Conservation (phyloP, 441 rosid species). For the Pelargonium citronellum region DNA sequence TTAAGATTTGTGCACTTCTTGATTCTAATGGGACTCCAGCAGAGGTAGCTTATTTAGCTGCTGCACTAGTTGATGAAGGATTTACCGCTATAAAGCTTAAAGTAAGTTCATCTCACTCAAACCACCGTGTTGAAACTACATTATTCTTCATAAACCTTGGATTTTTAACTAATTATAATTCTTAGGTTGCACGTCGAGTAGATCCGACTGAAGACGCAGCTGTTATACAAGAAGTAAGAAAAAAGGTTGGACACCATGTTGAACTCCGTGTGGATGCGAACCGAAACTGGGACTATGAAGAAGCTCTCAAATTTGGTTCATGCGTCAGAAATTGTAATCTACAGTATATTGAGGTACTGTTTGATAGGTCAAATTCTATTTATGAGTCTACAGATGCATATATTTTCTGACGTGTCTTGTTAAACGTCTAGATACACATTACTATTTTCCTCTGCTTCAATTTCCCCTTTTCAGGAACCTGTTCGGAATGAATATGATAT, state of each 20-base stretch:
- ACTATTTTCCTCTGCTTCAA: neutral
- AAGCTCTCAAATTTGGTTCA: constrained; percentile 63
- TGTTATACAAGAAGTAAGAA: constrained; percentile 73
- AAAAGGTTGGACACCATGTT: constrained; percentile 52
- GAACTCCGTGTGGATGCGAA: constrained; percentile 93
- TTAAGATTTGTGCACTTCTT: constrained; percentile 76
- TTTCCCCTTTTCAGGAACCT: constrained; percentile 63
- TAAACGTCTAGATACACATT: neutral
- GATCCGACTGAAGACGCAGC: constrained; percentile 72
- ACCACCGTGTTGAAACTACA: constrained; percentile 17
- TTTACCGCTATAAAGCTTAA: constrained; percentile 81
- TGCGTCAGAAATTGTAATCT: constrained; percentile 64
- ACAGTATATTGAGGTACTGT: constrained; percentile 78
- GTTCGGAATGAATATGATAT: constrained; percentile 68
- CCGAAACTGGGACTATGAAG: constrained; percentile 73
- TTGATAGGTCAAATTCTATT: neutral
- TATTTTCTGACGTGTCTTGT: no score
- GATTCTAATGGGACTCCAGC: constrained; percentile 67
- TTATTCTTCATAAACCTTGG: constrained; percentile 3
- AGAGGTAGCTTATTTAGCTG: constrained; percentile 67
- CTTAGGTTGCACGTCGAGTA: constrained; percentile 75
- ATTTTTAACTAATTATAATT: constrained; percentile 8
- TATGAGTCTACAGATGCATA: no score
- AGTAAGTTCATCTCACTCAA: constrained; percentile 38
- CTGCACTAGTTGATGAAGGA: constrained; percentile 69